Percentiles rank a stretch among this genome's conserved stretches.
phyloP scores from a whole-genome alignment of 192 early-diverging fungal species.

The Diversispora eburnea region DNA sequence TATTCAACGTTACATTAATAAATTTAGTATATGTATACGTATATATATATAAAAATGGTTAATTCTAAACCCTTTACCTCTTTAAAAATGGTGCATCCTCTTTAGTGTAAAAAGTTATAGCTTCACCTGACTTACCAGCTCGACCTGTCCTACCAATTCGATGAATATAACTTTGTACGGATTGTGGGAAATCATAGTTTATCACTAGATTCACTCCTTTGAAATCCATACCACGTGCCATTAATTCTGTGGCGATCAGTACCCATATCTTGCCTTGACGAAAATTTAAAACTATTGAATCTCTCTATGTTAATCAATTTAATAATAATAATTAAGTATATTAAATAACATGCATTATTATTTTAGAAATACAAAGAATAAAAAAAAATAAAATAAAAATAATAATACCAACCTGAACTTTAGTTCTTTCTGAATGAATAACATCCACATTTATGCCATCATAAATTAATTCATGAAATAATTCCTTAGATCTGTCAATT shows the following conservation, averaged over 20 bases:
- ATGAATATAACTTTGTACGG: slow-evolving; percentile 91
- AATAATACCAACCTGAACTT: slow-evolving; percentile 62
- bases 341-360: too few relatives aligned
- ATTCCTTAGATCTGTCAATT: slow-evolving; percentile 93
- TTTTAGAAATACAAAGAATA: not conserved
- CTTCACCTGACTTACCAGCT: slow-evolving; percentile 85
- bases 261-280: slow-evolving; percentile 89
- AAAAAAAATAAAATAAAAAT: slow-evolving; percentile 10
- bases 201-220: slow-evolving; percentile 96
- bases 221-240: slow-evolving; percentile 99
- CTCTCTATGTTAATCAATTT: slow-evolving; percentile 52
- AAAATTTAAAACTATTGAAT: slow-evolving; percentile 86
- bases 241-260: slow-evolving; percentile 93
- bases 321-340: too few relatives aligned
- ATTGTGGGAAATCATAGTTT: slow-evolving; percentile 98
- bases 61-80: slow-evolving; percentile 41
- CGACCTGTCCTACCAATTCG: slow-evolving; percentile 97
- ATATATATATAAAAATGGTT: not conserved
- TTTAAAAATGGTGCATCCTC: slow-evolving; percentile 87
- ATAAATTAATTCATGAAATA: slow-evolving; percentile 94
- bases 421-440: slow-evolving; percentile 94
- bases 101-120: slow-evolving; percentile 94
- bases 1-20: not conserved
- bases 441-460: slow-evolving; percentile 98
- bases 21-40: not conserved